phyloP scores from a whole-genome alignment of 2,329 filamentous ascomycete species.

The Neofusicoccum sp. region DNA sequence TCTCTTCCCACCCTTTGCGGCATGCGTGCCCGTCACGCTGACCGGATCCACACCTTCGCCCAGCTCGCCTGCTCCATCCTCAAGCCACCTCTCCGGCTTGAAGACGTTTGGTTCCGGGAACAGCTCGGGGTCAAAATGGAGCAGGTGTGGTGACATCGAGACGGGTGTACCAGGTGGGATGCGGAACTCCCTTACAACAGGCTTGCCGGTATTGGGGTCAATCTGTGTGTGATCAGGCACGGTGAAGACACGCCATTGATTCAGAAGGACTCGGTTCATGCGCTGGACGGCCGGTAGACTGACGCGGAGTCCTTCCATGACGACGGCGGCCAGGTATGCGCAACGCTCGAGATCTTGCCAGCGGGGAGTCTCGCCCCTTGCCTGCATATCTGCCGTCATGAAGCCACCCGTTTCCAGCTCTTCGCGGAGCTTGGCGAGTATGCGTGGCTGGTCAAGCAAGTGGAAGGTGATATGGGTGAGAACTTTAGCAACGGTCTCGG shows the following conservation, averaged over 20 bases:
- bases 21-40: not conserved
- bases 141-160: constrained; percentile 23
- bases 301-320: constrained; percentile 7
- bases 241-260: not conserved
- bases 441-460: constrained; percentile 19
- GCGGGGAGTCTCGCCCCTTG: not conserved
- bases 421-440: constrained; percentile 2
- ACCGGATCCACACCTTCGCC: not conserved
- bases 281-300: constrained; percentile 13
- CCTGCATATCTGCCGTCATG: constrained; percentile 14
- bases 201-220: not conserved
- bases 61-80: constrained; percentile 47
- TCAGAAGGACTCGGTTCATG: constrained; percentile 18
- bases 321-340: not conserved
- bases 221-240: not conserved
- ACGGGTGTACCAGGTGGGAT: constrained; percentile 24
- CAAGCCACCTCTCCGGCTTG: constrained; percentile 51
- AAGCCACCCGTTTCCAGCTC: constrained; percentile 28
- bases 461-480: constrained; percentile 20
- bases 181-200: not conserved
- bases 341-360: constrained; percentile 21
- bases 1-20: constrained; percentile 46
- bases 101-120: constrained; percentile 22
- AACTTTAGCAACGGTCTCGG: constrained; percentile 14
- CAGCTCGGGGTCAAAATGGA: constrained; percentile 36